Evolutionary conservation across 2,329 filamentous ascomycete species (phyloP).

Genomic region (Elsinoe perseae): DNA sequence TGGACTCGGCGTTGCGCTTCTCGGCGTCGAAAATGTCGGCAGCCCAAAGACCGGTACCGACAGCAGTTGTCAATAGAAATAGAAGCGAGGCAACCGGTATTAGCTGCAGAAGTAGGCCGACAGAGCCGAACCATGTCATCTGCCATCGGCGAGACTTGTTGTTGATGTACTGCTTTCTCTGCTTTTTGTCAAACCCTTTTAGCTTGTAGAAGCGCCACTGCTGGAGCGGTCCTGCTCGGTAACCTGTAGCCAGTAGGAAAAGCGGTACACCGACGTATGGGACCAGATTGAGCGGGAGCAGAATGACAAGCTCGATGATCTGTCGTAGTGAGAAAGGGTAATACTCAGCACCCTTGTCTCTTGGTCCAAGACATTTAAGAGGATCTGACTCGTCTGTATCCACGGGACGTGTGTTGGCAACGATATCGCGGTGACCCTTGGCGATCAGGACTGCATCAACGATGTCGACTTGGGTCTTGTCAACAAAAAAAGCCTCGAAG

Average conservation of each 20-base stretch:
- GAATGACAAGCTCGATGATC: slow-evolving; percentile 68
- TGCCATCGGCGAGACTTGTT: slow-evolving; percentile 60
- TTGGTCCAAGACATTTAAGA: slow-evolving; percentile 74
- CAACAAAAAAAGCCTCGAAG: slow-evolving; percentile 49
- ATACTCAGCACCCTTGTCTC: slow-evolving; percentile 67
- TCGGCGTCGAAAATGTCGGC: slow-evolving; percentile 60
- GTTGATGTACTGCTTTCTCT: slow-evolving; percentile 62
- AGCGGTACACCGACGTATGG: slow-evolving; percentile 74
- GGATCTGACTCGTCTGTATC: slow-evolving; percentile 65
- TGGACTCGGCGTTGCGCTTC: slow-evolving; percentile 15
- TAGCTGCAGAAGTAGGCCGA: slow-evolving; percentile 78
- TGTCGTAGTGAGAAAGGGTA: slow-evolving; percentile 87
- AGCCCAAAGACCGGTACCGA: slow-evolving; percentile 80
- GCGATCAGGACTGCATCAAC: slow-evolving; percentile 79
- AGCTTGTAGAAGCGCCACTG: slow-evolving; percentile 89
- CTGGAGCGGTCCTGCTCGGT: slow-evolving; percentile 76
- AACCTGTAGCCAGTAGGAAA: slow-evolving; percentile 82
- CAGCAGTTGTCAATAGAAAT: slow-evolving; percentile 80
- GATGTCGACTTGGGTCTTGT: slow-evolving; percentile 67
- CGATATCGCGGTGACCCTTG: slow-evolving; percentile 60
- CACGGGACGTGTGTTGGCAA: slow-evolving; percentile 52
- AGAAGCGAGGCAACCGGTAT: slow-evolving; percentile 87
- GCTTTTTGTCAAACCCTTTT: slow-evolving; percentile 62
- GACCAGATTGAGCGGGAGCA: slow-evolving; percentile 70
- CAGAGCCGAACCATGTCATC: slow-evolving; percentile 87